A percentile compares a stretch with the other conserved stretches of the same genome.
Conservation (phyloP, 2,329 filamentous ascomycete species). For the Colletotrichum chrysophilum region DNA sequence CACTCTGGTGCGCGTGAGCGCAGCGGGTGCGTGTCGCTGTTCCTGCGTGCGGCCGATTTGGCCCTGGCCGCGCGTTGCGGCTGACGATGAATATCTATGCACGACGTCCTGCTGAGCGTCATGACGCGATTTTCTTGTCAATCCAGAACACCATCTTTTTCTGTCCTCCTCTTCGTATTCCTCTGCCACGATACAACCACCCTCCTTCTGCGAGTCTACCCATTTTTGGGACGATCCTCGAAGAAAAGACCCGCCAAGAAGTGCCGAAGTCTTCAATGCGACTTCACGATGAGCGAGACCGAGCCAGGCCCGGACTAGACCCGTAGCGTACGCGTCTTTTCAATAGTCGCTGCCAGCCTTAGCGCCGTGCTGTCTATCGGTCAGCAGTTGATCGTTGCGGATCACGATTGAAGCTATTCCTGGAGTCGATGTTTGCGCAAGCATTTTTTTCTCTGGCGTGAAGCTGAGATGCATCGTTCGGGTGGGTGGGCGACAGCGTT, state of each 20-base stretch:
- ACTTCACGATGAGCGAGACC: not conserved
- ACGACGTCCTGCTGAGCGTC: not conserved
- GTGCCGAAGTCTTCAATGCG: not conserved
- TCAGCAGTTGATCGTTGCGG: not conserved
- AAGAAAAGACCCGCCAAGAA: not conserved
- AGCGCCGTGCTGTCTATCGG: not conserved
- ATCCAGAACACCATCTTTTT: not conserved
- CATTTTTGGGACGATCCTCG: not conserved
- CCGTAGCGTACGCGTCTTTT: not conserved
- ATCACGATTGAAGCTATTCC: not conserved
- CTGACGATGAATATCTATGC: not conserved
- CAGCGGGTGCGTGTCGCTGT: not conserved
- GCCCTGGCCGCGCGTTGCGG: not conserved
- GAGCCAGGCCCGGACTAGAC: not conserved
- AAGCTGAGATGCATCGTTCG: not conserved
- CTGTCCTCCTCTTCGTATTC: not conserved
- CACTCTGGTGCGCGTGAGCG: not conserved
- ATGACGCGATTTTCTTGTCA: not conserved
- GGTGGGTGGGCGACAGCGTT: not conserved
- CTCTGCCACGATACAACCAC: not conserved
- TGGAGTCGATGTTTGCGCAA: not conserved
- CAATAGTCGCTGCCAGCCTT: not conserved
- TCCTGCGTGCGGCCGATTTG: not conserved
- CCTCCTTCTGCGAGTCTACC: not conserved
- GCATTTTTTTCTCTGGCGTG: not conserved